Evolutionary conservation across 2,329 filamentous ascomycete genomes (phyloP).

Genomic region (Pseudogymnoascus sp.): DNA sequence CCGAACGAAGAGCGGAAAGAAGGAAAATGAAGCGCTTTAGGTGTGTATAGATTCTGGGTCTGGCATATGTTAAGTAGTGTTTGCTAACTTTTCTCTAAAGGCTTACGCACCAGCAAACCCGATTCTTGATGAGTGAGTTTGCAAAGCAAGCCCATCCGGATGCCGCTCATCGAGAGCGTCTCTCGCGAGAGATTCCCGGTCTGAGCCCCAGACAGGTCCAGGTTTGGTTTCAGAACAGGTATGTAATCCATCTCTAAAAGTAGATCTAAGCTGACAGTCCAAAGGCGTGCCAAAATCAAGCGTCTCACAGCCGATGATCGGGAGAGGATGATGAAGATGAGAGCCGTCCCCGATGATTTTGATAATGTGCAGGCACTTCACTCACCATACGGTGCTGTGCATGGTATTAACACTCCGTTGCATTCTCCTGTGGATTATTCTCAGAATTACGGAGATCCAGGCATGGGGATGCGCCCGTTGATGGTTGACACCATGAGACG

Average conservation of each 20-base stretch:
- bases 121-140: conserved; percentile 95
- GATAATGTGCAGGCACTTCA: conserved; percentile 63
- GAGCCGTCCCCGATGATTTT: conserved; percentile 62
- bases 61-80: not conserved
- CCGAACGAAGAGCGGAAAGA: conserved; percentile 49
- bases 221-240: conserved; percentile 99
- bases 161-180: conserved; percentile 76
- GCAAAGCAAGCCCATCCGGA: conserved; percentile 91
- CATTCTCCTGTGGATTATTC: conserved; percentile 29
- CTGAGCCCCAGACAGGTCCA: conserved; percentile 89
- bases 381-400: conserved; percentile 49
- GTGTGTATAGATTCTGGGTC: conserved; percentile 35
- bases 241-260: conserved; percentile 28
- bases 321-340: conserved; percentile 65
- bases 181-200: conserved; percentile 85
- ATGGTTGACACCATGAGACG: conserved; percentile 59
- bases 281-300: conserved; percentile 65
- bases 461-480: conserved; percentile 51
- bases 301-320: conserved; percentile 62
- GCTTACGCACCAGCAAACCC: conserved; percentile 92
- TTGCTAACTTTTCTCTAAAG: conserved; percentile 37
- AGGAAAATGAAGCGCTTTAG: conserved; percentile 74
- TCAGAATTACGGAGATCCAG: conserved; percentile 49
- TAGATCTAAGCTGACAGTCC: conserved; percentile 2
- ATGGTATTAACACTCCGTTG: conserved; percentile 28